Evolutionary conservation across 495 filamentous ascomycete genomes (phyloP), one percentile per base, ranked within the genome.

Genomic region (Lentithecium fluviatile): DNA sequence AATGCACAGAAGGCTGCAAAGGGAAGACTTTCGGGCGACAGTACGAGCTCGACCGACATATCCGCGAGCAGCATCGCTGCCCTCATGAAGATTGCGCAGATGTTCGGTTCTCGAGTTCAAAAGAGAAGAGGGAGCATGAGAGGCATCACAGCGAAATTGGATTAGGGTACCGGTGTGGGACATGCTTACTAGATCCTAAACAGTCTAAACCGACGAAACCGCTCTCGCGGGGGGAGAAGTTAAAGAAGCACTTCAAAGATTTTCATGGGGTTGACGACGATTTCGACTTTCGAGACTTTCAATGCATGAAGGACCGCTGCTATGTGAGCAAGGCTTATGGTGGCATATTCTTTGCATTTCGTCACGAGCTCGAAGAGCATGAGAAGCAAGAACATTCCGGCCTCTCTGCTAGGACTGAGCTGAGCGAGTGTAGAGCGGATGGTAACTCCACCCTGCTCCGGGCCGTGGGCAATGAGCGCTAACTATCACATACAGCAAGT

Each of bases 231-330:
- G n/a, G 17, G 6, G 45, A 40, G 15, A 50, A 58, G 23, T 43
- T 58, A 11, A 49, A 36, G 36, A 58, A 50, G 25, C 55, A 58
- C 17, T 49, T 58, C 46, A 58, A 50, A 23, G 32, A 58, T 10
- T 6, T 11, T 10, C 55, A 58, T 32, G 13, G 26, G 4, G n/a
- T 25, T 5, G 13, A 24, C 29, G 32, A 48, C 24, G 24, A 47
- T 13, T 38, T 57, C 4, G 19, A 46, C 25, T 45, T 34, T 38
- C 25, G 17, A 8, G 21, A 32, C 17, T 56, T 50, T 17, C 45
- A 50, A 17, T 58, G 55, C 21, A 49, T 21, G 2, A 2, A 50
- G n/a, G 19, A 23, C 1, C 32, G 20, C 5, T 58, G 55, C n/a
- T 58, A 42, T 40, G 13, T 43, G 7, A 42, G 55, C 15, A 36